A percentile compares a stretch with the other conserved stretches of the same genome.
Evolutionary conservation across 306 rosid species (phyloP).

Genomic region (Oxytropis ochrocephala): DNA sequence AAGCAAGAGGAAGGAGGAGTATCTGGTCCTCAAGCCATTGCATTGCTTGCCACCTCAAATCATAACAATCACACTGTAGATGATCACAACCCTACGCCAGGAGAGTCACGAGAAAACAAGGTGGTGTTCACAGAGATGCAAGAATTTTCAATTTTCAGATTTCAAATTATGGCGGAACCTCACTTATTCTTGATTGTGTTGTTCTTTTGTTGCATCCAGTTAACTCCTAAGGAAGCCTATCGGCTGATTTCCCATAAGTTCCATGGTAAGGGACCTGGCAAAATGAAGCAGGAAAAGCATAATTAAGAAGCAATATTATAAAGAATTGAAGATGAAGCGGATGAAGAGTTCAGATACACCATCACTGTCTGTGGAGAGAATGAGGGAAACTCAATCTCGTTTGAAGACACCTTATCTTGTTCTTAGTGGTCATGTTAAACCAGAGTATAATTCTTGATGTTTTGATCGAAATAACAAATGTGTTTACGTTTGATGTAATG

Average conservation of each 20-base stretch:
- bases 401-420: conserved; percentile 83
- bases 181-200: conserved; percentile 13
- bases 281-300: conserved; percentile 98
- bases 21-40: conserved; percentile 74
- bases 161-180: background rate
- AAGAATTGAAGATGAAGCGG: conserved; percentile 84
- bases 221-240: conserved; percentile 95
- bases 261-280: conserved; percentile 94
- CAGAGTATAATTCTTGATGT: conserved; percentile 50
- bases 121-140: conserved; percentile 96
- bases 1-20: conserved; percentile 52
- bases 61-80: conserved; percentile 42
- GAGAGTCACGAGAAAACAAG: conserved; percentile 69
- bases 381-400: conserved; percentile 92
- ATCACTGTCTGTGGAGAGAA: conserved; percentile 78
- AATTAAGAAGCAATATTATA: conserved; percentile 70
- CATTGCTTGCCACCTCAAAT: conserved; percentile 57
- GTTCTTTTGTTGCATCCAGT: conserved; percentile 39
- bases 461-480: background rate
- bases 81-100: conserved; percentile 41
- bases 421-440: conserved; percentile 90
- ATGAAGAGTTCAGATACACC: conserved; percentile 96
- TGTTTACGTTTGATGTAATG: too few relatives aligned
- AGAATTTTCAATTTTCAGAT: conserved; percentile 46
- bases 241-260: conserved; percentile 71